Conservation (phyloP, 345 rosid genomes). For the Camelina hispida region DNA sequence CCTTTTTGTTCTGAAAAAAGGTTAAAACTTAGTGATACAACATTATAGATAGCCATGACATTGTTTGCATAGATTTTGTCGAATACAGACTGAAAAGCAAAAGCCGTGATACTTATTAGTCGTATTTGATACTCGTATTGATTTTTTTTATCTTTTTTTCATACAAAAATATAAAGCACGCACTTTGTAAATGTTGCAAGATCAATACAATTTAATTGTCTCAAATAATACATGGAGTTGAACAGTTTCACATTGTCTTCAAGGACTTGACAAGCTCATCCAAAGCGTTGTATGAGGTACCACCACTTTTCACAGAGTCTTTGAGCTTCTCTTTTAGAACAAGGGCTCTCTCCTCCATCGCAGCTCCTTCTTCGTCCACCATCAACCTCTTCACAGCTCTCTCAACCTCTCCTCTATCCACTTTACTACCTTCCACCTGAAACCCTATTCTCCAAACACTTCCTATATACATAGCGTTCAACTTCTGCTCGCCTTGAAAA, state of each 20-base stretch:
- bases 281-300: constrained; percentile 4
- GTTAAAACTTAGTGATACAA: too few relatives aligned
- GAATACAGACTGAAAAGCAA: too few relatives aligned
- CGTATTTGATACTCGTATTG: too few relatives aligned
- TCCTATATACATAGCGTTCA: constrained; percentile 34
- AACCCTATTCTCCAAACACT: constrained; percentile 36
- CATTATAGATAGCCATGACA: too few relatives aligned
- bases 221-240: constrained; percentile 1
- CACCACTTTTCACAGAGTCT: constrained; percentile 2
- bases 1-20: too few relatives aligned
- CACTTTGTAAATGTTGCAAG: not conserved
- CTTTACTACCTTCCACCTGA: constrained; percentile 5
- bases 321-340: not conserved
- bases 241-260: constrained; percentile 2
- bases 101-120: not conserved
- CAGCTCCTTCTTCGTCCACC: constrained; percentile 6
- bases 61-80: too few relatives aligned
- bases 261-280: constrained; percentile 9
- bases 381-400: constrained; percentile 20
- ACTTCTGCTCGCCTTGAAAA: constrained; percentile 38
- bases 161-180: not conserved
- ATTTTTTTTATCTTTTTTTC: too few relatives aligned
- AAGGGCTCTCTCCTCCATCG: not conserved
- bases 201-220: not conserved
- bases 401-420: constrained; percentile 2